Evolutionary conservation across 768 basidiomycete species (phyloP).

Genomic region (Clitopilus passeckerianus): DNA sequence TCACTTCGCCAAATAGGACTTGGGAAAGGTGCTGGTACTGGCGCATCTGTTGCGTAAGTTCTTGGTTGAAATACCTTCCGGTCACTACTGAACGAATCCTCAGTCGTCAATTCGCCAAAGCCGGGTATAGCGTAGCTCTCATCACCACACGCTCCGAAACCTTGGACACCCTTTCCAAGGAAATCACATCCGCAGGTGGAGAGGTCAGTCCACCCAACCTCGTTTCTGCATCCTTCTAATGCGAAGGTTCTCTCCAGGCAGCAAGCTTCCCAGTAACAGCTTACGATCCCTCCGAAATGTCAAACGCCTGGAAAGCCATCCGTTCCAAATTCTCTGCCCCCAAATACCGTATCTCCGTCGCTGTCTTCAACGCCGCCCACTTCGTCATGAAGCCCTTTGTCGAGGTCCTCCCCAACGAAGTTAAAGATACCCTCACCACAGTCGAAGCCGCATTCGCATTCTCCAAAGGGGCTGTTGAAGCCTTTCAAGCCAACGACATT

Average conservation of each 20-base stretch:
- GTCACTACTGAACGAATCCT: background rate
- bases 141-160: conserved; percentile 54
- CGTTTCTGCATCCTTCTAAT: background rate
- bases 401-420: conserved; percentile 52
- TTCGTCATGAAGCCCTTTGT: conserved; percentile 66
- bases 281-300: conserved; percentile 47
- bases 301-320: conserved; percentile 41
- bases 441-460: conserved; percentile 61
- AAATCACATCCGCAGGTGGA: conserved; percentile 53
- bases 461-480: conserved; percentile 50
- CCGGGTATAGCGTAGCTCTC: conserved; percentile 64
- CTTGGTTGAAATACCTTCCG: background rate
- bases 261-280: conserved; percentile 46
- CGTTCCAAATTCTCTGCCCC: conserved; percentile 41
- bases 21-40: no score
- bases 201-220: conserved; percentile 30
- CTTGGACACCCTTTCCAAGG: conserved; percentile 46
- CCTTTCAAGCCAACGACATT: conserved; percentile 53
- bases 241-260: conserved; percentile 33
- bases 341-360: conserved; percentile 48
- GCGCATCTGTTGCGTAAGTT: background rate
- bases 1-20: no score
- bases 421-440: conserved; percentile 44
- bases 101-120: conserved; percentile 56
- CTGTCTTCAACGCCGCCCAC: conserved; percentile 58